A percentile compares a stretch with the other conserved stretches of the same genome.
Conservation (phyloP, 2,329 filamentous ascomycete species). For the Alternaria metachromatica region DNA sequence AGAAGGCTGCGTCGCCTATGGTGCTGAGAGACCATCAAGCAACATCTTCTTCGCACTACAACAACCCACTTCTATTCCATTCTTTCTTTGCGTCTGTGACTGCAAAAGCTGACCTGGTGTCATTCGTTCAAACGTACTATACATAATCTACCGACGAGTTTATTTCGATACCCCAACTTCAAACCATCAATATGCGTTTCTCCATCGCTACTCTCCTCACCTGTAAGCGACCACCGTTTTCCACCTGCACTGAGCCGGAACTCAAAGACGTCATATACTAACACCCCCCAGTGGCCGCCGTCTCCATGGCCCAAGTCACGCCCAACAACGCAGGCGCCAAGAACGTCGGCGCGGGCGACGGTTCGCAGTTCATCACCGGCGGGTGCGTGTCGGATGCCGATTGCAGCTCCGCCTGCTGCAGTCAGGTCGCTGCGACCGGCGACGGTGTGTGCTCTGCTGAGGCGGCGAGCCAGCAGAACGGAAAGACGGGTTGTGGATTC, state of each 20-base stretch:
- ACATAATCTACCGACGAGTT: constrained; percentile 7
- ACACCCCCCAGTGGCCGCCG: constrained; percentile 18
- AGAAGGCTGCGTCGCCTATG: not conserved
- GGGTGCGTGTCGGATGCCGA: constrained; percentile 39
- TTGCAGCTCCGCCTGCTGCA: constrained; percentile 37
- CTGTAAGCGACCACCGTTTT: not conserved
- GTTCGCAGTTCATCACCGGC: constrained; percentile 41
- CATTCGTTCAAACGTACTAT: constrained; percentile 27
- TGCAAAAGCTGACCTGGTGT: constrained; percentile 38
- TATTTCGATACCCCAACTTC: not conserved
- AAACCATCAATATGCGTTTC: constrained; percentile 24
- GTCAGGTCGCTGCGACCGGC: constrained; percentile 26
- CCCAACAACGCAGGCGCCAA: constrained; percentile 37
- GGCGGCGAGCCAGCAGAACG: constrained; percentile 37
- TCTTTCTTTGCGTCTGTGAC: constrained; percentile 39
- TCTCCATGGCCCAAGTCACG: constrained; percentile 26
- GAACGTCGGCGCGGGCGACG: constrained; percentile 37
- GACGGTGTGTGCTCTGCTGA: constrained; percentile 39
- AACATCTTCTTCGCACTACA: not conserved
- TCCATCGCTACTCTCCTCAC: constrained; percentile 22
- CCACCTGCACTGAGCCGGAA: not conserved
- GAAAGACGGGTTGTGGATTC: constrained; percentile 42
- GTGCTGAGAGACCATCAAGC: not conserved
- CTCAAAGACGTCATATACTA: not conserved
- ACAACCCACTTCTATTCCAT: constrained; percentile 7